phyloP scores from a whole-genome alignment of 768 basidiomycete genomes.

The Termitomyces sp. region DNA sequence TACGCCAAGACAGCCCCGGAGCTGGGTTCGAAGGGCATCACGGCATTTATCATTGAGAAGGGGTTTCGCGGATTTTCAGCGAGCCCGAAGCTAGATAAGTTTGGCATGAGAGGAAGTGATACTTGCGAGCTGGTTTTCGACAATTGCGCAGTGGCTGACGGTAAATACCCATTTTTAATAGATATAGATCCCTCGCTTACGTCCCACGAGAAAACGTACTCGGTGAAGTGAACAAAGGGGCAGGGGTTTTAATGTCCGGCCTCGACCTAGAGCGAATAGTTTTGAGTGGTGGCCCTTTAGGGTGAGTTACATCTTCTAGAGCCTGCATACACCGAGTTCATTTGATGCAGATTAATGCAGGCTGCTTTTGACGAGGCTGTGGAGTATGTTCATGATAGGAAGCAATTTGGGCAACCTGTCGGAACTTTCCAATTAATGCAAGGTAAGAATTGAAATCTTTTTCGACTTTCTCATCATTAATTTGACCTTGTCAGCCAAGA shows the following conservation, averaged over 20 bases:
- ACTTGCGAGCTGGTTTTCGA: constrained; percentile 94
- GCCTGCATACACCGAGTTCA: constrained; percentile 2
- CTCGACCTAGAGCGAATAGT: constrained; percentile 90
- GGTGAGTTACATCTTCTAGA: constrained; percentile 37
- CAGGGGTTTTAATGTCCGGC: constrained; percentile 88
- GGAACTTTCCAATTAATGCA: constrained; percentile 96
- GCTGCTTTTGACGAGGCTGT: constrained; percentile 86
- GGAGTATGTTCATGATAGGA: constrained; percentile 87
- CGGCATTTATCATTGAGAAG: constrained; percentile 86
- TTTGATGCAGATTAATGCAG: constrained; percentile 69
- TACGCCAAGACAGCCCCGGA: constrained; percentile 86
- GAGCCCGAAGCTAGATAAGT: constrained; percentile 88
- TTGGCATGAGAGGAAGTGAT: constrained; percentile 95
- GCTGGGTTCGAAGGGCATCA: constrained; percentile 82
- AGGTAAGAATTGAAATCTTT: constrained; percentile 39
- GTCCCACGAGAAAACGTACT: constrained; percentile 70
- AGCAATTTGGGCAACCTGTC: constrained; percentile 85
- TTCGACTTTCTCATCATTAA: constrained; percentile 9
- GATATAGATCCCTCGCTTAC: constrained; percentile 5
- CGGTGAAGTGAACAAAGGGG: constrained; percentile 75
- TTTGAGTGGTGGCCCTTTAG: constrained; percentile 86
- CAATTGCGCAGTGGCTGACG: constrained; percentile 83
- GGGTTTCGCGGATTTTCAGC: constrained; percentile 82
- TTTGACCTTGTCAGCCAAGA: constrained; percentile 47
- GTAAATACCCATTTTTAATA: constrained; percentile 31